Conservation (phyloP, 2,329 filamentous ascomycete species). For the Scopulariopsis brevicaulis region DNA sequence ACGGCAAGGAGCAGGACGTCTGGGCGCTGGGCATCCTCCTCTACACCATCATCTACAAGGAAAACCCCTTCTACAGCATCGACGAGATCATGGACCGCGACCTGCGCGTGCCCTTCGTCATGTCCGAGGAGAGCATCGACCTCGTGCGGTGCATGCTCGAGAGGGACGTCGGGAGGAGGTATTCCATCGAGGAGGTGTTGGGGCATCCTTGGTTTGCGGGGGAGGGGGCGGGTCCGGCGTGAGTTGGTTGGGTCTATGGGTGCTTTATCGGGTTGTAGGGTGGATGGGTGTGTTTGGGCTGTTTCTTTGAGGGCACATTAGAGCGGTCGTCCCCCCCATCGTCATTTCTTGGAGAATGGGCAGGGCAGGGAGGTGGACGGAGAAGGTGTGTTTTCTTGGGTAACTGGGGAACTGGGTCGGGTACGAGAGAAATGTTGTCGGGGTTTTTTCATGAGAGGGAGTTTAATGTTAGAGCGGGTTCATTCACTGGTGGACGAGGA, state of each 20-base stretch:
- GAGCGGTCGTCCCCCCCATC: too few relatives aligned
- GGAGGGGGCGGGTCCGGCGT: neutral
- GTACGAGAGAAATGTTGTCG: too few relatives aligned
- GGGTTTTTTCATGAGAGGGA: too few relatives aligned
- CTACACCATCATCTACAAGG: constrained; percentile 98
- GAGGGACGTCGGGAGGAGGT: constrained; percentile 70
- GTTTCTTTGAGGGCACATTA: too few relatives aligned
- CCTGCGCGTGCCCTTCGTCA: constrained; percentile 75
- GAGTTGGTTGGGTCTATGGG: neutral
- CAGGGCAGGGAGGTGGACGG: too few relatives aligned
- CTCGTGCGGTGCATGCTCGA: constrained; percentile 87
- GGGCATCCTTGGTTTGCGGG: constrained; percentile 69
- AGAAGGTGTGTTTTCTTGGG: too few relatives aligned
- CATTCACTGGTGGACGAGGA: too few relatives aligned
- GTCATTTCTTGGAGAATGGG: too few relatives aligned
- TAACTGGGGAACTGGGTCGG: too few relatives aligned
- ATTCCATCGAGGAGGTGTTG: constrained; percentile 79
- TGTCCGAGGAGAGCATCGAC: constrained; percentile 88
- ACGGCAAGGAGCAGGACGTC: constrained; percentile 94
- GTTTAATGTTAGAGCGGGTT: too few relatives aligned
- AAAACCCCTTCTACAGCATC: constrained; percentile 97
- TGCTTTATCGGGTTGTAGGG: too few relatives aligned
- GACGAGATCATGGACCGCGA: constrained; percentile 99
- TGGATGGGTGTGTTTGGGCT: too few relatives aligned
- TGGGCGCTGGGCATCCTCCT: constrained; percentile 95